A percentile compares a stretch with the other conserved stretches of the same genome.
Evolutionary conservation across 805 yeast species (phyloP).

Genomic region (Sungouiozyma ichnusensis): DNA sequence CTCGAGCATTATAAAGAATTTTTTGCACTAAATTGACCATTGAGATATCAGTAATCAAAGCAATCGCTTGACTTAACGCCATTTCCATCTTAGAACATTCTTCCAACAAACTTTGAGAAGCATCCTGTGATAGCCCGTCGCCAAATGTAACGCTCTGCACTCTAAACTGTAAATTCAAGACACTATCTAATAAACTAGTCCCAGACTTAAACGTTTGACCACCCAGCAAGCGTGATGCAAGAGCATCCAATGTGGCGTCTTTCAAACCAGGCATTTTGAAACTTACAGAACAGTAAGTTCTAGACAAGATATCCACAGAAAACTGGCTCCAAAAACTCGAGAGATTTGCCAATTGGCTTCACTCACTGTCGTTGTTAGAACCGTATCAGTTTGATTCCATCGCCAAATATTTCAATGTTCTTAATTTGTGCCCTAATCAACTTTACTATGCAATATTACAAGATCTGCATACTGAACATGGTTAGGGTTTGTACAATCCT

Average conservation of each 20-base stretch:
- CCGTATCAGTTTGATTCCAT: no score
- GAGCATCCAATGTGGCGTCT: constrained; percentile 10
- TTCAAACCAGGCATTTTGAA: not conserved
- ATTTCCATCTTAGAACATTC: constrained; percentile 11
- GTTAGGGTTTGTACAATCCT: not conserved
- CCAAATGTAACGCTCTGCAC: constrained; percentile 20
- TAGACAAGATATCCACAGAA: no score
- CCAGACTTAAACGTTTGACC: constrained; percentile 16
- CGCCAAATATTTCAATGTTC: not conserved
- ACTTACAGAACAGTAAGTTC: no score
- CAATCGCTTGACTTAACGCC: constrained; percentile 4
- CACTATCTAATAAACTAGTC: constrained; percentile 12
- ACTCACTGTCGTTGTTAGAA: no score
- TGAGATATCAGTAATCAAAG: constrained; percentile 3
- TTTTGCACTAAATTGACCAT: constrained; percentile 9
- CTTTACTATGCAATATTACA: not conserved
- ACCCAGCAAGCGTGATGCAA: constrained; percentile 21
- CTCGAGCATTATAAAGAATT: constrained; percentile 13
- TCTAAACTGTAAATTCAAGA: constrained; percentile 22
- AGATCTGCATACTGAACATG: not conserved
- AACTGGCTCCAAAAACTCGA: no score
- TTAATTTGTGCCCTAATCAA: not conserved
- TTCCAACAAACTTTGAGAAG: constrained; percentile 11
- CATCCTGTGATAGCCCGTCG: constrained; percentile 6
- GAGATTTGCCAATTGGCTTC: no score